phyloP scores from a whole-genome alignment of 257 asterid genomes.

The Solanum virginianum region DNA sequence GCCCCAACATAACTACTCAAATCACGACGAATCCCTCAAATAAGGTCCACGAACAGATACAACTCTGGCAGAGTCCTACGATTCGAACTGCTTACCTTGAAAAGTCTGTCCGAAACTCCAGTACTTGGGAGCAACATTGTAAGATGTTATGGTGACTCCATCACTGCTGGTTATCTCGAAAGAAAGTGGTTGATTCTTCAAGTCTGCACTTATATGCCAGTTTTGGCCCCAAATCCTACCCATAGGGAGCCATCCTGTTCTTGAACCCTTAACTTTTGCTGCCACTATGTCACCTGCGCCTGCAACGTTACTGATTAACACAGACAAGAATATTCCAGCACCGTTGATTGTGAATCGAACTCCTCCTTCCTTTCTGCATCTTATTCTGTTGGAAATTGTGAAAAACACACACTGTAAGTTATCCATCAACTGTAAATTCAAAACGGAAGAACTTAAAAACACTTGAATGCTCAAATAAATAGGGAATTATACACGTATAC shows the following conservation, averaged over 20 bases:
- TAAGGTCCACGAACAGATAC: background rate
- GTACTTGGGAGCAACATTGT: constrained; percentile 36
- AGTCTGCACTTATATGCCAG: constrained; percentile 49
- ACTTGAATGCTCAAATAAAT: background rate
- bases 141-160: constrained; percentile 28
- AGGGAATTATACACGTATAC: background rate
- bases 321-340: constrained; percentile 41
- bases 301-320: constrained; percentile 48
- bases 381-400: constrained; percentile 11
- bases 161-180: constrained; percentile 54
- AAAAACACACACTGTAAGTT: background rate
- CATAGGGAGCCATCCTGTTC: constrained; percentile 70
- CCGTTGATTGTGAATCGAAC: constrained; percentile 42
- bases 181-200: constrained; percentile 49
- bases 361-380: constrained; percentile 64
- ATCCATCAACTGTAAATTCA: background rate
- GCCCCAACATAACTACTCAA: background rate
- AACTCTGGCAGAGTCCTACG: background rate
- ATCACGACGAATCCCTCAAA: background rate
- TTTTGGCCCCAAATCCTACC: constrained; percentile 68
- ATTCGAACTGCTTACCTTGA: constrained; percentile 51
- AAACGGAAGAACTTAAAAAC: background rate
- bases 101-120: constrained; percentile 64
- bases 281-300: constrained; percentile 47
- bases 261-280: constrained; percentile 59